Evolutionary conservation across 2,329 filamentous ascomycete genomes (phyloP), one percentile per base, ranked within the genome.

Genomic region (Colletotrichum kahawae): DNA sequence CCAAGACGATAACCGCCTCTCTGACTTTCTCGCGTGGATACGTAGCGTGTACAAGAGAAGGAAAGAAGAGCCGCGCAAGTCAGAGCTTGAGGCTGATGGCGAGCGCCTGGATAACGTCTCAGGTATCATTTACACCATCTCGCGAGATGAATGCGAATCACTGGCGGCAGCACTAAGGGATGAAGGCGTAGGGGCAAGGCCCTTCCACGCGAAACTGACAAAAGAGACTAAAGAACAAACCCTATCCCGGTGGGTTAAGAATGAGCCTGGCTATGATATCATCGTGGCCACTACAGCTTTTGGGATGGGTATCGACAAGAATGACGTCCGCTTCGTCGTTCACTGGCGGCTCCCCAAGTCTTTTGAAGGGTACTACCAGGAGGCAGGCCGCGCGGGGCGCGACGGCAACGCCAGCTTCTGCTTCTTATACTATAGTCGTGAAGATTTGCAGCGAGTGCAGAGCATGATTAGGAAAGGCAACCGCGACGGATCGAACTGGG

Each of bases 251-350:
- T 96, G 94, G 94, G 92, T 95, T 60, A 88, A 89, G 70, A 94
- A 95, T 82, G 90, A 91, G 69, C 88, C 90, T 31, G 94, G 94
- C 1, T 98, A 97, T 84, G 95, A 97, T 82, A 92, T 98, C 64
- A 96, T 98, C 76, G 95, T 98, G 33, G 96, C 96, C 2, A 98
- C 96, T 0, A 98, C 95, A 2, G 96, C 96, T 0, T 98, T 98
- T 80, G 96, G 96, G 4, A 98, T 98, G 96, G 96, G 96, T 31
- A 98, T 98, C 77, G 96, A 98, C 84, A 98, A 98, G 83, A 92
- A 97, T 67, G 94, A 98, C 79, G 96, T 98, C 13, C 94, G 96
- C 4, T 98, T 98, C 80, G 96, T 98, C 1, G 92, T 97, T 2
- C 96, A 98, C 84, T 98, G 96, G 95, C 94, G 95, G 74, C 90